phyloP scores from a whole-genome alignment of 768 basidiomycete genomes.

The Aureoboletus auriporus region DNA sequence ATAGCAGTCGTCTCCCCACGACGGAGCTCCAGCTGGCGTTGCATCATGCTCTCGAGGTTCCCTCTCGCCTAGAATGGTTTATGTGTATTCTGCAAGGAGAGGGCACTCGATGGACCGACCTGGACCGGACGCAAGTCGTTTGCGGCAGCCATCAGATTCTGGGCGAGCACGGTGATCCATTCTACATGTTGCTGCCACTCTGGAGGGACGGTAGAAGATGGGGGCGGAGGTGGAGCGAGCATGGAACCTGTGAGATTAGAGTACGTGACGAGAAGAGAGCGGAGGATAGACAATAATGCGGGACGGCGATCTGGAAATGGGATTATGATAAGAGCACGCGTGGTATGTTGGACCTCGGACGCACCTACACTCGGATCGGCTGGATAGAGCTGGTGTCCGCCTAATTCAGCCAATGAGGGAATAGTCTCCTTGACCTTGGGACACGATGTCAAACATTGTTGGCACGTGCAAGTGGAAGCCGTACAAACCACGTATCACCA shows the following conservation, averaged over 20 bases:
- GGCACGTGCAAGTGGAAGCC: constrained; percentile 25
- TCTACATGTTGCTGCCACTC: constrained; percentile 76
- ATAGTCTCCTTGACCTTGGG: constrained; percentile 76
- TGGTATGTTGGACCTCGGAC: constrained; percentile 10
- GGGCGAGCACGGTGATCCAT: constrained; percentile 76
- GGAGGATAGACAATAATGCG: constrained; percentile 65
- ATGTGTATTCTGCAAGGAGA: not conserved
- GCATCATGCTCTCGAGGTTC: constrained; percentile 81
- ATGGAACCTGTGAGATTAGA: constrained; percentile 69
- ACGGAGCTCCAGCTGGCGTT: constrained; percentile 69
- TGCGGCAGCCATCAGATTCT: constrained; percentile 87
- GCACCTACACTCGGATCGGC: constrained; percentile 64
- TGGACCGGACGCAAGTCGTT: constrained; percentile 89
- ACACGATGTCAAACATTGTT: constrained; percentile 14
- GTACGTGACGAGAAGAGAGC: constrained; percentile 76
- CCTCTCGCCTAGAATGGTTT: constrained; percentile 58
- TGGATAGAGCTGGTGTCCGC: constrained; percentile 79
- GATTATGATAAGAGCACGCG: constrained; percentile 6
- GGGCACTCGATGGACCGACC: constrained; percentile 36
- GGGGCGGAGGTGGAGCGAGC: constrained; percentile 58
- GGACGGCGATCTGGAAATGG: constrained; percentile 63
- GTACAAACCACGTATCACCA: constrained; percentile 88
- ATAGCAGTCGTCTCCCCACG: constrained; percentile 66
- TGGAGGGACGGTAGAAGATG: constrained; percentile 41
- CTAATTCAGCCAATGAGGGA: constrained; percentile 76